Evolutionary conservation across 345 rosid species (phyloP).

Genomic region (Ceriops decandra): DNA sequence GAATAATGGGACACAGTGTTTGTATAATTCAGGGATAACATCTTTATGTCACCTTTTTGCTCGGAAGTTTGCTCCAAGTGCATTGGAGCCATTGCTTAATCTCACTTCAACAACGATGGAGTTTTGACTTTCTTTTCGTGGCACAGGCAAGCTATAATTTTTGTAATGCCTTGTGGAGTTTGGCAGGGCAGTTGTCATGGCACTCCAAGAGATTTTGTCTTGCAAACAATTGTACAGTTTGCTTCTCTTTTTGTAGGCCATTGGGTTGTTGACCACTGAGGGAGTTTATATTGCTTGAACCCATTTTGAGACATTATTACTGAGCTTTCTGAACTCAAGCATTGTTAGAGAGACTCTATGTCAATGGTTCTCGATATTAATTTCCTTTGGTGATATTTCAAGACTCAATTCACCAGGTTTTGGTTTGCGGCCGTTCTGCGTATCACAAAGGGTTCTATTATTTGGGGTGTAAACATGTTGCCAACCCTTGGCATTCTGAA

Average conservation of each 20-base stretch:
- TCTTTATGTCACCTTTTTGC: constrained; percentile 81
- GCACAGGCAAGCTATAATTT: neutral
- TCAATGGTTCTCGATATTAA: neutral
- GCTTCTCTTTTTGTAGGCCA: neutral
- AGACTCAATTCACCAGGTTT: too few relatives aligned
- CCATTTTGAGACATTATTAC: neutral
- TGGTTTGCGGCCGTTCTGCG: too few relatives aligned
- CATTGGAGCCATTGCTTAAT: constrained; percentile 69
- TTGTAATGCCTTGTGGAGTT: constrained; percentile 1
- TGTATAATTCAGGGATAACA: constrained; percentile 57
- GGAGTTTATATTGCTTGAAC: neutral
- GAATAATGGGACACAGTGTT: constrained; percentile 56
- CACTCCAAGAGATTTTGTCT: constrained; percentile 14
- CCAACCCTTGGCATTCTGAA: too few relatives aligned
- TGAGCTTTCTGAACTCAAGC: constrained; percentile 9
- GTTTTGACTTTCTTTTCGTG: constrained; percentile 28
- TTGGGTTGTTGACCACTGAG: neutral
- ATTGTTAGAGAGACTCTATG: neutral
- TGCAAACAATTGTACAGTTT: constrained; percentile 10
- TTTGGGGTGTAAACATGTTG: too few relatives aligned
- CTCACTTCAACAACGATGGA: constrained; percentile 64
- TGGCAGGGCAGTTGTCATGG: constrained; percentile 10
- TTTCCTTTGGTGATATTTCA: neutral
- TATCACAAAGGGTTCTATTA: too few relatives aligned
- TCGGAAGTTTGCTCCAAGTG: constrained; percentile 74